Conservation (phyloP, 768 basidiomycete species). For the Tylopilus balloui region DNA sequence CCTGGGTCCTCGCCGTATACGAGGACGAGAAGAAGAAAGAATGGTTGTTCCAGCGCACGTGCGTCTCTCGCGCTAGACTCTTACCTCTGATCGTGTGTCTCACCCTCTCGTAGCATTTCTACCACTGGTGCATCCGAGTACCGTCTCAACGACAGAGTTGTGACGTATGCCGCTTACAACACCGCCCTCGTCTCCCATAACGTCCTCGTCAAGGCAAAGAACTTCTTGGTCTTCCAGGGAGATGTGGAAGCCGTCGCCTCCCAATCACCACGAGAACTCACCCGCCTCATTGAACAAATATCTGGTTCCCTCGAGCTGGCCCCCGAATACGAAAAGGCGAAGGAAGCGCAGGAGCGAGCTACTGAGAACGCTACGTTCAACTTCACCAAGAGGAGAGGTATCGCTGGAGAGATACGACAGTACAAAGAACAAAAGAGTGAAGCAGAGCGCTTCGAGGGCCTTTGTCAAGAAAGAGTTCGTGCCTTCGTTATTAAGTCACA, state of each 20-base stretch:
- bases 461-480: slow-evolving; percentile 70
- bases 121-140: slow-evolving; percentile 88
- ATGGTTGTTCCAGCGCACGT: slow-evolving; percentile 92
- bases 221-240: slow-evolving; percentile 98
- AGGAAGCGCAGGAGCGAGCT: slow-evolving; percentile 80
- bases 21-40: slow-evolving; percentile 73
- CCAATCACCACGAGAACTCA: slow-evolving; percentile 86
- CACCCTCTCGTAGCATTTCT: slow-evolving; percentile 59
- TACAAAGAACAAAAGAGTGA: slow-evolving; percentile 97
- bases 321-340: slow-evolving; percentile 83
- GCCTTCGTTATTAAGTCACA: neutral
- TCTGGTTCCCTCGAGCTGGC: slow-evolving; percentile 90
- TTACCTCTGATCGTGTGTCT: neutral
- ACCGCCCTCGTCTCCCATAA: slow-evolving; percentile 83
- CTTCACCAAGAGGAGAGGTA: slow-evolving; percentile 89
- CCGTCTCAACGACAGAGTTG: slow-evolving; percentile 72
- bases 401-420: slow-evolving; percentile 92
- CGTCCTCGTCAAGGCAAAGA: slow-evolving; percentile 98
- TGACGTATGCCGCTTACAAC: slow-evolving; percentile 88
- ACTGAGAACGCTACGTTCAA: slow-evolving; percentile 94
- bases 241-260: slow-evolving; percentile 98
- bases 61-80: slow-evolving; percentile 32
- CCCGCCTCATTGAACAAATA: slow-evolving; percentile 92
- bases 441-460: slow-evolving; percentile 78
- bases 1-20: slow-evolving; percentile 94